Base-by-base conservation (phyloP, 1,284 basidiomycete species). In the Jaminaea rosea region DNA sequence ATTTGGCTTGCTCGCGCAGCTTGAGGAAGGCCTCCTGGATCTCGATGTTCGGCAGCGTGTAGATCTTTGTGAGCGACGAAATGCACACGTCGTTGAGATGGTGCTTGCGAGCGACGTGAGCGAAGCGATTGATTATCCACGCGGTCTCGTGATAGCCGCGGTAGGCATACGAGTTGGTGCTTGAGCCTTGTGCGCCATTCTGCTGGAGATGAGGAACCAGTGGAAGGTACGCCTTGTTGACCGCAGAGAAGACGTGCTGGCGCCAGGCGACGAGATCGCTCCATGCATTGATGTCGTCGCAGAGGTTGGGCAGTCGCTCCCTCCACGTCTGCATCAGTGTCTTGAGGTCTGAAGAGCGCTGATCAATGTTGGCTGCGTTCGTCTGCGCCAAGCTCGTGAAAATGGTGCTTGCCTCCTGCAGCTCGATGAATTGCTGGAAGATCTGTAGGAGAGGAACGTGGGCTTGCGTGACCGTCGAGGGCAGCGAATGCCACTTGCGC, bases 51-150 rank as follows among this genome's bases (percentile, higher is more conserved):
- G 96, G 96, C 31, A 99, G 78, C 0, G 90, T 94, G 77, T 99
- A 99, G 69, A 99, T 99, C 78, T 91, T 96, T 73, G 88, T 94
- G 63, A 99, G 80, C 1, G 88, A 87, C 13, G 82, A 88, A 77
- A 91, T 91, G 78, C 96, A 99, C 48, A 96, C 93, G 49, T 98
- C 93, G 47, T 92, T 81, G 9, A 99, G 80, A 58, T 93, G 88
- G 71, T 99, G 94, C 77, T 98, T 96, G 55, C 94, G 82, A 24
- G 96, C 93, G 50, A 97, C 91, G 74, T 98, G 94, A n/a, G 96
- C 96, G 72, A 99, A 98, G 8, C 94, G 85, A 75, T 99, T 99
- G 79, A 98, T 97, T 75, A 97, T 98, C 96, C 94, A 99, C 3
- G 94, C 94, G 0, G 92, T 98, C 79, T 98, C 94, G 73, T 99